Base-by-base conservation (phyloP, 306 rosid genomes). In the Ammopiptanthus mongolicus region DNA sequence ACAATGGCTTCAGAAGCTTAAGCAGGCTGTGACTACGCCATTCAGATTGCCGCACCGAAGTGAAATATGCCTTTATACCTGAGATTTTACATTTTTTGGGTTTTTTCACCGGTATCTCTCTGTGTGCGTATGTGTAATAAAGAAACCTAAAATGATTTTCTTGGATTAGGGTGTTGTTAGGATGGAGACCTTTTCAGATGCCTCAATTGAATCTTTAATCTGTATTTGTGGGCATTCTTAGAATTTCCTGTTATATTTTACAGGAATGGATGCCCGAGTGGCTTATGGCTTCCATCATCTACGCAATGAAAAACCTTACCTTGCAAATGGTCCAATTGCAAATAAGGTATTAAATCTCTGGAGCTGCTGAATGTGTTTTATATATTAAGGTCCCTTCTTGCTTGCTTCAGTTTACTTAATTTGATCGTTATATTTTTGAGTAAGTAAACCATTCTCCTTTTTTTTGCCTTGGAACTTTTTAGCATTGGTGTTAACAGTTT, bases 251-350 rank as follows among this genome's bases (percentile, higher is more conserved):
- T 71, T 72, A 82, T 57, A 8, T 83, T 67, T 80, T 82, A 65
- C 86, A 92, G 99, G 99, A 86, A 96, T 96, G 99, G 99, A 96
- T 83, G 99, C 98, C 61, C 91, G 86, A 81, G 97, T 96, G 79
- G 97, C 99, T 69, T 91, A 96, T 83, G 98, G 99, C 47, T 96
- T 96, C 82, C 98, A 96, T 83, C 91, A 86, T 86, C 79, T 96
- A 64, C 97, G 99, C 28, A 83, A 96, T 41, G 94, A 96, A 80
- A 96, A 90, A 80, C 98, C 98, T 41, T 84, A 85, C 81, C 93
- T 96, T 86, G 97, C 99, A 65, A 92, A 79, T 28, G 98, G 98
- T 71, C 99, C 99, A 68, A 80, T 96, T 76, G 8, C 99, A 39
- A 96, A 96, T 80, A 96, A 90, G 99, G 99, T 92, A 62, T 5